Conservation (phyloP, 1,139 yeast genomes). For the Yamadazyma sp. region DNA sequence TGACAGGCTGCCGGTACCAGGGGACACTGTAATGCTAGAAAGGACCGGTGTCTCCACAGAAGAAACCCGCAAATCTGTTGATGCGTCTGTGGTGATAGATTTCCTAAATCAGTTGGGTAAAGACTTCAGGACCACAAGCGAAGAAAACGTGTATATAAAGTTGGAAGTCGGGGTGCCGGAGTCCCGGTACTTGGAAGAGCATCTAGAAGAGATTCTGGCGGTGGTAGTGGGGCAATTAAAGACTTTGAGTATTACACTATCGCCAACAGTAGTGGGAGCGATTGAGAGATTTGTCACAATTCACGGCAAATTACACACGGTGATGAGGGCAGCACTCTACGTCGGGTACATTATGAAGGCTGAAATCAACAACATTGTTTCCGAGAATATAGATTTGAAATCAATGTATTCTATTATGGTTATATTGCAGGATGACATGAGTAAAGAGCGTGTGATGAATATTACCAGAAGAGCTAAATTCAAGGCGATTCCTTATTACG, state of each 20-base stretch:
- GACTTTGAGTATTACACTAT: constrained; percentile 21
- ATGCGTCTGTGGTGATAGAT: constrained; percentile 2
- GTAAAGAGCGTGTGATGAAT: constrained; percentile 11
- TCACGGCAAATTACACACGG: constrained; percentile 23
- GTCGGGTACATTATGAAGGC: constrained; percentile 23
- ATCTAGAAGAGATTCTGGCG: constrained; percentile 10
- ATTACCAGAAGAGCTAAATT: constrained; percentile 18
- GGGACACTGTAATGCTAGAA: neutral
- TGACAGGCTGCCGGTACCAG: neutral
- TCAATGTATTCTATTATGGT: constrained; percentile 26
- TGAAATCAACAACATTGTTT: constrained; percentile 24
- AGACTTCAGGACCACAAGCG: constrained; percentile 5
- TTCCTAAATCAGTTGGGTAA: constrained; percentile 8
- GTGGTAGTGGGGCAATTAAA: constrained; percentile 19
- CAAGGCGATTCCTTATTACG: constrained; percentile 19
- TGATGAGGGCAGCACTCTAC: constrained; percentile 25
- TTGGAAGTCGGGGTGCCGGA: constrained; percentile 28
- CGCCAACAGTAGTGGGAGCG: constrained; percentile 24
- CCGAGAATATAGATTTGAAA: constrained; percentile 28
- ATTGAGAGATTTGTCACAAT: constrained; percentile 29
- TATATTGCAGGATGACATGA: constrained; percentile 11
- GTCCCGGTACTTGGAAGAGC: constrained; percentile 23
- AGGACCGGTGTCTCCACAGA: neutral
- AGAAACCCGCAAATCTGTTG: too few species aligned
- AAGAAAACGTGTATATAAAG: constrained; percentile 15